These are phyloP conservation scores for Umbilicus rupestris DNA, from an alignment of 164 flowering plant species.

Conservation along the genomic window DNA sequence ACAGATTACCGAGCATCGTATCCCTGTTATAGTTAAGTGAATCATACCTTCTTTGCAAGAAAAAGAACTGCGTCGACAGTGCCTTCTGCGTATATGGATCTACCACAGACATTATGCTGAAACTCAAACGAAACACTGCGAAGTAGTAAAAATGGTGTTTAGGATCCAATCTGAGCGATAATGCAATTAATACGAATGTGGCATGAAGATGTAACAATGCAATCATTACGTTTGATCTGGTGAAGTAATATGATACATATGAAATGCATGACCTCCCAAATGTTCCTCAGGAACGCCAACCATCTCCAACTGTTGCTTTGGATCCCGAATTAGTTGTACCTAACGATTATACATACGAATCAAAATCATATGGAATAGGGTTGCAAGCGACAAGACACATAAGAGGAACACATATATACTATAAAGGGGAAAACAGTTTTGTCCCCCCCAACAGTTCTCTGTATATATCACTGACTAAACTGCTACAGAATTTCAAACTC, in stretches of 20 bases:
- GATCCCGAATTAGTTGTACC: constrained; percentile 76
- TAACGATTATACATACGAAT: constrained; percentile 11
- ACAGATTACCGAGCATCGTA: no score
- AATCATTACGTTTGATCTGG: constrained; percentile 62
- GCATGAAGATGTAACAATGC: neutral
- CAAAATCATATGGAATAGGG: neutral
- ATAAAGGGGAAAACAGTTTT: no score
- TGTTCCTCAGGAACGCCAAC: constrained; percentile 93
- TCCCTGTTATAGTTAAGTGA: neutral
- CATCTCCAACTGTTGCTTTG: constrained; percentile 63
- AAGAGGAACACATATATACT: no score
- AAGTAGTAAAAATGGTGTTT: neutral
- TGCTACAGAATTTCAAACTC: neutral
- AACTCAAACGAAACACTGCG: constrained; percentile 89
- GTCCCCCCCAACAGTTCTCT: no score
- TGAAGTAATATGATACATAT: constrained; percentile 77
- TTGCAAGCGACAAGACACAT: neutral
- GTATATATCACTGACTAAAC: neutral
- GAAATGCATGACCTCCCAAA: constrained; percentile 83
- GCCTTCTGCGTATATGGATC: constrained; percentile 96
- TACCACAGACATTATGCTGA: constrained; percentile 95
- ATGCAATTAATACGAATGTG: neutral
- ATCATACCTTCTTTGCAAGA: constrained; percentile 65
- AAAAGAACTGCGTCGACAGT: constrained; percentile 81
- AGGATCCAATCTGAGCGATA: no score